Percentiles rank a stretch among this genome's conserved stretches.
These are phyloP conservation scores for Ophiostoma sp. DNA, from an alignment of 2,329 filamentous ascomycete species.

Conservation along the genomic window DNA sequence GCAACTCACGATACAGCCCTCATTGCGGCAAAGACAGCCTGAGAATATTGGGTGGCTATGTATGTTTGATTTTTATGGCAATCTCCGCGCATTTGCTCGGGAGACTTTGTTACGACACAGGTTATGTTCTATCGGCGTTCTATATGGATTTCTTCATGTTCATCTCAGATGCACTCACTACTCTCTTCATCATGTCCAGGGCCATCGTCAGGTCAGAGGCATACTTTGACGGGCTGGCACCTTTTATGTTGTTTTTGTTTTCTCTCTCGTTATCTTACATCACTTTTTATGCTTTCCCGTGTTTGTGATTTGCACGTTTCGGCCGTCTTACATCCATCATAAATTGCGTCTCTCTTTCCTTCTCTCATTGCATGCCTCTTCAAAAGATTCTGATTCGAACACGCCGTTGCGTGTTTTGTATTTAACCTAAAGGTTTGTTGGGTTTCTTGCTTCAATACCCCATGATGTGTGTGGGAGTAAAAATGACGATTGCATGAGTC, in stretches of 20 bases:
- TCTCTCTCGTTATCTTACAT: neutral
- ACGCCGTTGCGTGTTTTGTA: neutral
- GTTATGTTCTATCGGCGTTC: neutral
- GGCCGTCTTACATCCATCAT: neutral
- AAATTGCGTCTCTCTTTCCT: neutral
- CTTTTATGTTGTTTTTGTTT: neutral
- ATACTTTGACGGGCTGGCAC: neutral
- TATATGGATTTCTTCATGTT: neutral
- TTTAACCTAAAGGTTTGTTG: too few species aligned
- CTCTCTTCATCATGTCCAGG: neutral
- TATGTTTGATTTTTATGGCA: neutral
- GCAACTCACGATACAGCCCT: too few species aligned
- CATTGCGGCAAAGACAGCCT: too few species aligned
- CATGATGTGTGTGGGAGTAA: too few species aligned
- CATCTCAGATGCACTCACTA: neutral
- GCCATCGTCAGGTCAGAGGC: neutral
- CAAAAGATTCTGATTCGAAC: too few species aligned
- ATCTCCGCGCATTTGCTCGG: neutral
- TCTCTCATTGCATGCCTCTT: neutral
- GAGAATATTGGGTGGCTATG: neutral
- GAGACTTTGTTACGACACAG: neutral
- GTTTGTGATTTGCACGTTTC: neutral
- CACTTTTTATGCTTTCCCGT: neutral
- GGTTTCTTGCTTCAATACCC: too few species aligned
- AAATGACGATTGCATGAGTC: too few species aligned